A percentile compares a stretch with the other conserved stretches of the same genome.
Evolutionary conservation across 495 filamentous ascomycete genomes (phyloP).

Genomic region (Aspergillus wentii): DNA sequence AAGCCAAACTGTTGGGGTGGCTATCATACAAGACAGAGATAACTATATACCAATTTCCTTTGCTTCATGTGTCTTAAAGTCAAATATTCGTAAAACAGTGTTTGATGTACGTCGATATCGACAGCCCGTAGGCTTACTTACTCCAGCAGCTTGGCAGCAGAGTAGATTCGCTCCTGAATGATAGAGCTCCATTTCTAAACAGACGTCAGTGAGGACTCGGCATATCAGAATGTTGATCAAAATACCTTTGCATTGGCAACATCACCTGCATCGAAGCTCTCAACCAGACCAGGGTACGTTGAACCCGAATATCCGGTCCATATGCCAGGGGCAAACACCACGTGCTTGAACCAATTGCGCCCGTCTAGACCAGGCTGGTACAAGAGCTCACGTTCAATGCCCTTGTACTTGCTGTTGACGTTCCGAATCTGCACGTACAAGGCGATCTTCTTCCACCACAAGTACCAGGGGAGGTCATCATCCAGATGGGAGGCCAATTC

Average conservation of each 20-base stretch:
- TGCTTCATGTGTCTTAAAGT: too few species aligned
- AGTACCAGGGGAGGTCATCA: slow-evolving; percentile 67
- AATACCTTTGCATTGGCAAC: slow-evolving; percentile 36
- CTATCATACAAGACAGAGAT: too few species aligned
- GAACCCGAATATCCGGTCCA: slow-evolving; percentile 88
- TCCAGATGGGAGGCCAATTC: slow-evolving; percentile 43
- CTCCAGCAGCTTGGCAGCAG: slow-evolving; percentile 32
- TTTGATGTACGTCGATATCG: too few species aligned
- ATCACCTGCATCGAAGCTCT: slow-evolving; percentile 54
- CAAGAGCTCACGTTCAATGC: slow-evolving; percentile 58
- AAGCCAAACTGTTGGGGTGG: too few species aligned
- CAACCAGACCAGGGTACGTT: slow-evolving; percentile 58
- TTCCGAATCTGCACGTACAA: slow-evolving; percentile 50
- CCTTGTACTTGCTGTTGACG: slow-evolving; percentile 58
- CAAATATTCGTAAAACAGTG: too few species aligned
- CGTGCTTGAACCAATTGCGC: slow-evolving; percentile 61
- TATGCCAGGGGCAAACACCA: slow-evolving; percentile 69
- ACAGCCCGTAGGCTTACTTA: slow-evolving; percentile 13
- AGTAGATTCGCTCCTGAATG: slow-evolving; percentile 34
- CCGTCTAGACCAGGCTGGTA: slow-evolving; percentile 53
- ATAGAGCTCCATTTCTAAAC: slow-evolving; percentile 42
- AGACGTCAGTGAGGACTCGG: slow-evolving; percentile 1
- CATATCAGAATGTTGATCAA: background rate
- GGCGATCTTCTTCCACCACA: slow-evolving; percentile 62
- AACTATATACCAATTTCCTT: too few species aligned